Base-by-base conservation (phyloP, 78 protist genomes). In the Ministeria vibrans region DNA sequence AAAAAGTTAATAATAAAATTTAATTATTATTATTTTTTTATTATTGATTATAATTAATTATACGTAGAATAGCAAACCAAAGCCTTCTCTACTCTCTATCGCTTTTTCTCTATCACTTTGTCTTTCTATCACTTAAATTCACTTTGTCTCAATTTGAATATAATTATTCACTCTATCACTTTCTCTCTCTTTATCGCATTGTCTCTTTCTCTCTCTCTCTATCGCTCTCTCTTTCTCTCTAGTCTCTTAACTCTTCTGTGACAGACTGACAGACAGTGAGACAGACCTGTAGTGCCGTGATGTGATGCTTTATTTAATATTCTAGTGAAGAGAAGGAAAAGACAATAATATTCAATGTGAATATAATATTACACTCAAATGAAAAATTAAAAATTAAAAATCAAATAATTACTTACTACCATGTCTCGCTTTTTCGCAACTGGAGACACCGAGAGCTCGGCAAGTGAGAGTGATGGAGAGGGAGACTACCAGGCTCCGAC, bases 381-480 rank as follows among this genome's bases (percentile, higher is more conserved):
- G 59, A 13, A 18, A 13, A 51, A 18, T 18, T 51, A 51, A 13
- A 51, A 51, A 59, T 59, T 30, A 59, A 30, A 59, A 18, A 46
- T 46, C 55, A 46, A 7, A 7, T 13, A 46, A 7, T 7, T 46
- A 13, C 55, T 7, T 46, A 27, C 64, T 22, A 59, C 6, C 28
- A 63, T 63, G 71, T 63, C 71, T 7, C 71, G 71, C 41, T 63
- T 63, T 11, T 63, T 63, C 41, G 71, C 71, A 34, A 63, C 42
- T 25, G 71, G 71, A 34, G 41, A 63, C 39, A 63, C 43, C 34
- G 41, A 32, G 42, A 32, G 41, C 42, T 63, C 71, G 32, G 34
- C 41, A 25, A 18, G n/a, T 4, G 71, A 63, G 13, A 32, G 42
- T 41, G 6, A 7, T 2, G 71, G 34, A 5, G 68, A 61, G 6